These are phyloP conservation scores for Plenodomus biglobosus DNA, from an alignment of 2,329 filamentous ascomycete species.

Conservation along the genomic window DNA sequence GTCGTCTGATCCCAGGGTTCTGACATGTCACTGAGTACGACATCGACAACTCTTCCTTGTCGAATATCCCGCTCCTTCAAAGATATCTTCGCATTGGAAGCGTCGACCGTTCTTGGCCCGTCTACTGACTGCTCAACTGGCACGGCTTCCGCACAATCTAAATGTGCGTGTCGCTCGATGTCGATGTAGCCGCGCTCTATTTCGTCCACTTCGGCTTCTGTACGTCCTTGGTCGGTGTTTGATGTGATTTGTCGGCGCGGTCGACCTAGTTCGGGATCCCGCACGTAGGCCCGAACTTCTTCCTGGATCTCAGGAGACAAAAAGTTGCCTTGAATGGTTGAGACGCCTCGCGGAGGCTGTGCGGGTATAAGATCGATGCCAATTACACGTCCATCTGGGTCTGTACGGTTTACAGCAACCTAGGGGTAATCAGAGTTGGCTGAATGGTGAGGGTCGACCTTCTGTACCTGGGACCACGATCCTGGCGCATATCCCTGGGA, in stretches of 20 bases:
- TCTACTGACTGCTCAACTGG: constrained; percentile 14
- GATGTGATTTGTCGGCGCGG: constrained; percentile 41
- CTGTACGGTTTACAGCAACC: constrained; percentile 79
- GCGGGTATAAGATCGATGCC: constrained; percentile 95
- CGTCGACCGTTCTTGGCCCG: constrained; percentile 23
- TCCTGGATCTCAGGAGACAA: constrained; percentile 72
- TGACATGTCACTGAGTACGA: constrained; percentile 99
- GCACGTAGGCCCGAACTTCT: constrained; percentile 75
- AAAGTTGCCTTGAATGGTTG: constrained; percentile 93
- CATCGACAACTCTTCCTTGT: constrained; percentile 69
- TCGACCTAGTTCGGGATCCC: constrained; percentile 62
- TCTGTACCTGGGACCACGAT: constrained; percentile 60
- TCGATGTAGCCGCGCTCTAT: constrained; percentile 65
- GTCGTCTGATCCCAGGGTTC: constrained; percentile 85
- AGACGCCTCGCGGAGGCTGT: constrained; percentile 87
- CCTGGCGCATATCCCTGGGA: constrained; percentile 72
- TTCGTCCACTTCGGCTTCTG: constrained; percentile 46
- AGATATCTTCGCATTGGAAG: constrained; percentile 29
- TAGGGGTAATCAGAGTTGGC: constrained; percentile 43
- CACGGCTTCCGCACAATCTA: constrained; percentile 31
- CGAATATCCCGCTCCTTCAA: constrained; percentile 42
- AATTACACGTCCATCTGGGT: constrained; percentile 75
- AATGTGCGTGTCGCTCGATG: constrained; percentile 56
- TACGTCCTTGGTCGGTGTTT: constrained; percentile 31
- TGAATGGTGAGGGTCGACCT: background rate